Conservation (phyloP, 164 flowering plant genomes). For the Sedum album region DNA sequence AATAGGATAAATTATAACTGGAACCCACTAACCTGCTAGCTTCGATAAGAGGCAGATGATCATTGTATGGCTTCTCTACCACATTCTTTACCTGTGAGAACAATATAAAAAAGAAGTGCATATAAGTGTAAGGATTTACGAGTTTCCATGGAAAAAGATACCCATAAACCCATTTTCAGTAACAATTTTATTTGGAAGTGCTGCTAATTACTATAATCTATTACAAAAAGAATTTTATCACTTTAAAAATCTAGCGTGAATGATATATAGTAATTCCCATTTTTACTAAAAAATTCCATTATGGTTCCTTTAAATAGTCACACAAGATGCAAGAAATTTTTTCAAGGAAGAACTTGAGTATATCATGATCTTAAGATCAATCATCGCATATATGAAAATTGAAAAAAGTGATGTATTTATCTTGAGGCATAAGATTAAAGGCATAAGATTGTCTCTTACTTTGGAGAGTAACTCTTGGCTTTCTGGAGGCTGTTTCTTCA, state of each 20-base stretch:
- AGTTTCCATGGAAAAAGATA: not conserved
- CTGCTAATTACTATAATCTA: not conserved
- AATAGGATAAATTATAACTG: not conserved
- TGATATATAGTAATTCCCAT: not conserved
- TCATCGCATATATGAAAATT: not conserved
- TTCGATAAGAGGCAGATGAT: constrained; percentile 89
- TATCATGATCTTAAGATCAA: not conserved
- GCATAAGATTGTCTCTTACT: constrained; percentile 30
- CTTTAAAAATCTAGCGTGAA: not conserved
- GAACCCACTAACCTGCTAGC: constrained; percentile 73
- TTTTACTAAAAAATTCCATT: not conserved
- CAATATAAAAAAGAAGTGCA: constrained; percentile 9
- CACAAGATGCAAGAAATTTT: not conserved
- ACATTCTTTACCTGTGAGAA: constrained; percentile 76
- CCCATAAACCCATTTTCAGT: not conserved
- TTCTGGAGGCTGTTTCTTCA: constrained; percentile 94
- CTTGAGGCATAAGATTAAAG: not conserved
- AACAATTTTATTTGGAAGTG: not conserved
- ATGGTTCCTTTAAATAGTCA: not conserved
- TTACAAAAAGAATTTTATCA: not conserved
- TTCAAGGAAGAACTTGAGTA: not conserved
- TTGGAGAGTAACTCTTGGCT: constrained; percentile 89
- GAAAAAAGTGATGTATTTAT: not conserved
- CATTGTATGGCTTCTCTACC: constrained; percentile 92
- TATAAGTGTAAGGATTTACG: not conserved